A percentile compares a stretch with the other conserved stretches of the same genome.
Evolutionary conservation across 2,329 filamentous ascomycete species (phyloP).

Genomic region (Didymella lethalis): DNA sequence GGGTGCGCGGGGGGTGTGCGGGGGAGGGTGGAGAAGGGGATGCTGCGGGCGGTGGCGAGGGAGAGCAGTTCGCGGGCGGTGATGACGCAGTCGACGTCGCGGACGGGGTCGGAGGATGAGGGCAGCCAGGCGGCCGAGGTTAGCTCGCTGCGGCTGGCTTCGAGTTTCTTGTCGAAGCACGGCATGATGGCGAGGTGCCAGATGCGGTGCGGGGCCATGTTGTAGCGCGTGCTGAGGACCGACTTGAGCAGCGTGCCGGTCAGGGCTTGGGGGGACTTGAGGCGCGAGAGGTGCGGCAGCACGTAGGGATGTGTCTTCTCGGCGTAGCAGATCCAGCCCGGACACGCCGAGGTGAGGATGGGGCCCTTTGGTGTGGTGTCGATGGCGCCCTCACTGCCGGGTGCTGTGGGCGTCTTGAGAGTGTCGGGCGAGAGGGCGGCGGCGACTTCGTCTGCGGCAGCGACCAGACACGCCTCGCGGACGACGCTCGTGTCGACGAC

Average conservation of each 20-base stretch:
- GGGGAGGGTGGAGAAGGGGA: conserved; percentile 79
- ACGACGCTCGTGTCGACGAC: conserved; percentile 88
- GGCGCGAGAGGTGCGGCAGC: conserved; percentile 84
- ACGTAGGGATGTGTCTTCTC: conserved; percentile 97
- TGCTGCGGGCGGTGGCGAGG: conserved; percentile 79
- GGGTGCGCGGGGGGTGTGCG: conserved; percentile 61
- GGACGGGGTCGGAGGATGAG: conserved; percentile 55
- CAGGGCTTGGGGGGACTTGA: conserved; percentile 94
- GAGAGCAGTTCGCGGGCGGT: conserved; percentile 94
- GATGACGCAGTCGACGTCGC: conserved; percentile 97
- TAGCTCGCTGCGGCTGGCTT: conserved; percentile 91
- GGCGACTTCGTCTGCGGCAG: conserved; percentile 58
- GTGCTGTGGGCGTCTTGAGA: conserved; percentile 31
- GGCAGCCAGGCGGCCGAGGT: conserved; percentile 77
- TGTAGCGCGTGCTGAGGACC: conserved; percentile 74
- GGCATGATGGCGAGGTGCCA: conserved; percentile 98
- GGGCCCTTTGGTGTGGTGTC: conserved; percentile 64
- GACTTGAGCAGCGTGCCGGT: conserved; percentile 92
- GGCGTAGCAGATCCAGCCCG: conserved; percentile 98
- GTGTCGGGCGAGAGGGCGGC: conserved; percentile 43
- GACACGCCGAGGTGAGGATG: conserved; percentile 87
- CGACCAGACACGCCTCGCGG: conserved; percentile 81
- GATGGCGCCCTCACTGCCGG: conserved; percentile 45
- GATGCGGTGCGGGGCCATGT: conserved; percentile 78
- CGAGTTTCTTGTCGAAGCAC: conserved; percentile 98